These are phyloP conservation scores for Termitomyces heimii DNA, from an alignment of 768 basidiomycete species.

Conservation along the genomic window DNA sequence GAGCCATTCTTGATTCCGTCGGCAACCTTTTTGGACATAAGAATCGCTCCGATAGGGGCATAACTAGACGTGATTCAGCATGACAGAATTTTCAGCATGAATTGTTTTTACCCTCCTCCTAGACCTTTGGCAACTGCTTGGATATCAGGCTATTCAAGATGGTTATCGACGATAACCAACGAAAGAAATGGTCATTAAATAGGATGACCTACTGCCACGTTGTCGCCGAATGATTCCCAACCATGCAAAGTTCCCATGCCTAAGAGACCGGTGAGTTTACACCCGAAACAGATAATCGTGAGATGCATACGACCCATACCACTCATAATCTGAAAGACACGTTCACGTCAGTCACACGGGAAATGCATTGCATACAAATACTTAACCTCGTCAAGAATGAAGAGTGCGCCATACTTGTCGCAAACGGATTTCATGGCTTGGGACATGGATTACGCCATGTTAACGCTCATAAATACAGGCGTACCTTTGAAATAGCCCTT, in stretches of 20 bases:
- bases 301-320: conserved; percentile 76
- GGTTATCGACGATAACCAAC: neutral
- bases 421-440: conserved; percentile 76
- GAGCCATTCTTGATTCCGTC: conserved; percentile 63
- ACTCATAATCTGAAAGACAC: conserved; percentile 58
- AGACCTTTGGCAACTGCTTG: conserved; percentile 89
- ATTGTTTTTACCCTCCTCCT: conserved; percentile 65
- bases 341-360: neutral
- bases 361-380: neutral
- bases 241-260: conserved; percentile 86
- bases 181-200: neutral
- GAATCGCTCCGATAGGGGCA: conserved; percentile 75
- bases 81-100: neutral
- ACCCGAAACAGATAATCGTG: neutral
- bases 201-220: conserved; percentile 35
- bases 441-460: neutral
- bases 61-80: conserved; percentile 41
- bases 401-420: conserved; percentile 67
- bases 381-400: conserved; percentile 81
- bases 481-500: conserved; percentile 73
- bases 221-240: conserved; percentile 82
- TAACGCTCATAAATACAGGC: neutral
- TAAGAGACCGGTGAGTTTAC: conserved; percentile 19
- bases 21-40: conserved; percentile 68
- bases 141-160: conserved; percentile 49